phyloP scores from a whole-genome alignment of 2,329 filamentous ascomycete species.

The Alternaria panax region DNA sequence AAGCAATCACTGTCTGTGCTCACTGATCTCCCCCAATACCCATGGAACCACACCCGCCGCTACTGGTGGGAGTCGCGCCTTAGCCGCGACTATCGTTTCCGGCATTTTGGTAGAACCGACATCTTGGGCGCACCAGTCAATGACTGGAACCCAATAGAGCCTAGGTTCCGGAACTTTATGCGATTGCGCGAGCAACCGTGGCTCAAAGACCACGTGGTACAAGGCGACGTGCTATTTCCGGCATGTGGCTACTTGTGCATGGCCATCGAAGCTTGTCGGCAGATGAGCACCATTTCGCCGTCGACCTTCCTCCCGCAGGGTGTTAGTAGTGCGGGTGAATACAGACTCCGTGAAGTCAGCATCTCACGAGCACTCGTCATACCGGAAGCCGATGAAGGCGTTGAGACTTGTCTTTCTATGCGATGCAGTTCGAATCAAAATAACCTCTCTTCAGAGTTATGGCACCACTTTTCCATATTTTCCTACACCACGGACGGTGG shows the following conservation, averaged over 20 bases:
- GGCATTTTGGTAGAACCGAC: slow-evolving; percentile 20
- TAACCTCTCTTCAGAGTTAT: slow-evolving; percentile 6
- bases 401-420: slow-evolving; percentile 31
- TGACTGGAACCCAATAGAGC: slow-evolving; percentile 22
- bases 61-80: slow-evolving; percentile 39
- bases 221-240: slow-evolving; percentile 30
- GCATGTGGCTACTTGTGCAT: slow-evolving; percentile 24
- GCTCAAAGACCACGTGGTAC: slow-evolving; percentile 28
- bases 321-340: slow-evolving; percentile 1
- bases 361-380: slow-evolving; percentile 30
- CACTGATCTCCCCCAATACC: slow-evolving; percentile 42
- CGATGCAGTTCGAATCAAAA: slow-evolving; percentile 1
- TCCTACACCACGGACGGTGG: slow-evolving; percentile 18
- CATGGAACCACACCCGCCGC: slow-evolving; percentile 42
- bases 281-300: slow-evolving; percentile 15
- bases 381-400: slow-evolving; percentile 32
- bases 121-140: slow-evolving; percentile 24
- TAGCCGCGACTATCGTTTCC: slow-evolving; percentile 27
- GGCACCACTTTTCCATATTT: slow-evolving; percentile 28
- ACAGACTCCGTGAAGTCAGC: slow-evolving; percentile 29
- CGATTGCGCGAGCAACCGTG: slow-evolving; percentile 30
- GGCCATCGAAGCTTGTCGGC: slow-evolving; percentile 24
- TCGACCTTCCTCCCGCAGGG: slow-evolving; percentile 5
- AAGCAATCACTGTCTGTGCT: slow-evolving; percentile 11
- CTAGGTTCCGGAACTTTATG: slow-evolving; percentile 35